phyloP scores from a whole-genome alignment of 1,284 basidiomycete genomes.

The Pseudozyma sp. region DNA sequence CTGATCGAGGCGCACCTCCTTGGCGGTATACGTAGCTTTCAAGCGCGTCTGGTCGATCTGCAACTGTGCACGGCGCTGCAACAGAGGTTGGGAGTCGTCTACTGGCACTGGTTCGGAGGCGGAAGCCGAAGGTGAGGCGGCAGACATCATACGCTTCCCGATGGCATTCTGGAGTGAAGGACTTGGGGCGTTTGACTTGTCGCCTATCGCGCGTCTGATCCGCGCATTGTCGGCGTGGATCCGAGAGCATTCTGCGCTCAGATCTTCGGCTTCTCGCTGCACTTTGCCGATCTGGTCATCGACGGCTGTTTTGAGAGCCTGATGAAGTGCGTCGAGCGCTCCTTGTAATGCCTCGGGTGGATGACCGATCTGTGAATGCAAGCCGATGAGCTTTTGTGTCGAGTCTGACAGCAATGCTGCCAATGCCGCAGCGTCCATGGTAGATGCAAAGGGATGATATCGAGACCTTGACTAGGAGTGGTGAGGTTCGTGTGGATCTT shows the following conservation, averaged over 20 bases:
- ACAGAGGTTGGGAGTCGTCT: conserved; percentile 29
- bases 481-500: too few relatives aligned
- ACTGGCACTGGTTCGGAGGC: neutral
- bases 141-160: conserved; percentile 45
- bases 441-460: conserved; percentile 8
- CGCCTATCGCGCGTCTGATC: conserved; percentile 32
- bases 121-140: conserved; percentile 25
- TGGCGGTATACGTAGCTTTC: conserved; percentile 31
- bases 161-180: conserved; percentile 45
- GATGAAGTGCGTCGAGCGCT: conserved; percentile 57
- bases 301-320: conserved; percentile 59
- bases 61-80: conserved; percentile 43
- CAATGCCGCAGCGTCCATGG: conserved; percentile 61
- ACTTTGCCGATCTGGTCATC: conserved; percentile 60
- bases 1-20: conserved; percentile 40
- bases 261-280: conserved; percentile 52
- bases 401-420: conserved; percentile 56
- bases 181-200: conserved; percentile 29
- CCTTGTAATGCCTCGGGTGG: conserved; percentile 54
- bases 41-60: conserved; percentile 40
- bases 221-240: conserved; percentile 34
- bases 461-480: conserved; percentile 4
- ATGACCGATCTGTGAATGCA: conserved; percentile 61
- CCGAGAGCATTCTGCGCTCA: conserved; percentile 42
- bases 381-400: conserved; percentile 49